Evolutionary conservation across 1,284 basidiomycete genomes (phyloP).

Genomic region (Cutaneotrichosporon dermatis): DNA sequence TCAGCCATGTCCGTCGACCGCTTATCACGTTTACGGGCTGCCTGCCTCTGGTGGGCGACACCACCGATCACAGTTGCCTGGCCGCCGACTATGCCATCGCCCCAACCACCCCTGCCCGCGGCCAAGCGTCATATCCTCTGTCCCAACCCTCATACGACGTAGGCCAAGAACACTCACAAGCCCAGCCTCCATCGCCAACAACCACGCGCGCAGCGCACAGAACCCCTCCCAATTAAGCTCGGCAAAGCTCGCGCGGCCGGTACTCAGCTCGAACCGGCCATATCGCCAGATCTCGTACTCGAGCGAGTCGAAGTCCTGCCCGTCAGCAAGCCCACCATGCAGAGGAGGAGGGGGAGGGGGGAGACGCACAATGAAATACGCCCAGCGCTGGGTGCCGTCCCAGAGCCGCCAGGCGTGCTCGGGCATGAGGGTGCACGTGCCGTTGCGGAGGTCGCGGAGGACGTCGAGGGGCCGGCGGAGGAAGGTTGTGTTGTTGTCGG

Average conservation of each 20-base stretch:
- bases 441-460: conserved; percentile 7
- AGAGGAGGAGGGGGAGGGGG: too few relatives aligned
- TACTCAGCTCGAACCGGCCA: conserved; percentile 5
- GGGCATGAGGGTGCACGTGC: background rate
- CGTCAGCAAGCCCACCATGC: background rate
- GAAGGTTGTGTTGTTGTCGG: conserved; percentile 3
- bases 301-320: conserved; percentile 12
- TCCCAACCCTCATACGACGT: too few relatives aligned
- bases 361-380: conserved; percentile 11
- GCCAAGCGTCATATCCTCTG: too few relatives aligned
- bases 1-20: background rate
- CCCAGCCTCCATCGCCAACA: conserved; percentile 7
- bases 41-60: too few relatives aligned
- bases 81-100: too few relatives aligned
- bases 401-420: conserved; percentile 10
- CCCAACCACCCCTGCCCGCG: too few relatives aligned
- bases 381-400: conserved; percentile 10
- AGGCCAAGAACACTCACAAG: background rate
- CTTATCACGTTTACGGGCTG: too few relatives aligned
- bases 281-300: conserved; percentile 17
- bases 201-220: conserved; percentile 9
- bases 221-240: conserved; percentile 13
- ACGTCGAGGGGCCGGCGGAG: conserved; percentile 12
- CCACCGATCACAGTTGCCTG: too few relatives aligned
- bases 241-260: conserved; percentile 9